A percentile compares a stretch with the other conserved stretches of the same genome.
These are phyloP conservation scores for Rheum nobile DNA, from an alignment of 148 eudicot species.

Conservation along the genomic window DNA sequence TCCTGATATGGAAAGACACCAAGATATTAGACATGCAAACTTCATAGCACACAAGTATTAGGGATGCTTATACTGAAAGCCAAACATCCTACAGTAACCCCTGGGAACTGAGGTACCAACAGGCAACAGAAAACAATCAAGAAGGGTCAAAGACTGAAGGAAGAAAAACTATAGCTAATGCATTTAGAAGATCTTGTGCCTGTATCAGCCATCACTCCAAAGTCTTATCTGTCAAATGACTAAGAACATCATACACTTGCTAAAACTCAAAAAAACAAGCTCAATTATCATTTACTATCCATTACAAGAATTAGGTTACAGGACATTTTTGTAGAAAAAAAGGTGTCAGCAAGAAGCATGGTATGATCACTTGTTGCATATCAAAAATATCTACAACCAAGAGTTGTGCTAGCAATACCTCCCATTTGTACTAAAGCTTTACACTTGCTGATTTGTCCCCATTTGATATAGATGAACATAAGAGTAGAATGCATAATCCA, in stretches of 20 bases:
- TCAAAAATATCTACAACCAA: not conserved
- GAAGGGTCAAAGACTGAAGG: not conserved
- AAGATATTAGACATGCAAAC: not conserved
- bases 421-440: not conserved
- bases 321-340: not conserved
- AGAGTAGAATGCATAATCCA: not conserved
- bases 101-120: not conserved
- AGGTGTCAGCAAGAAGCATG: not conserved
- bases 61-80: not conserved
- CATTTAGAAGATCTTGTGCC: not conserved
- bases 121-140: not conserved
- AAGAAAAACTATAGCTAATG: not conserved
- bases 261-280: not conserved
- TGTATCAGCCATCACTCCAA: not conserved
- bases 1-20: slow-evolving; percentile 39
- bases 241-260: not conserved
- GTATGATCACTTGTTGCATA: not conserved
- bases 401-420: not conserved
- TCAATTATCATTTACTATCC: not conserved
- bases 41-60: not conserved
- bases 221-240: not conserved
- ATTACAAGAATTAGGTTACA: not conserved
- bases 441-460: not conserved
- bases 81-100: not conserved
- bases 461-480: not conserved